Evolutionary conservation across 2,329 filamentous ascomycete species (phyloP), one percentile per base, ranked within the genome.

Genomic region (Penicillium oxalicum): DNA sequence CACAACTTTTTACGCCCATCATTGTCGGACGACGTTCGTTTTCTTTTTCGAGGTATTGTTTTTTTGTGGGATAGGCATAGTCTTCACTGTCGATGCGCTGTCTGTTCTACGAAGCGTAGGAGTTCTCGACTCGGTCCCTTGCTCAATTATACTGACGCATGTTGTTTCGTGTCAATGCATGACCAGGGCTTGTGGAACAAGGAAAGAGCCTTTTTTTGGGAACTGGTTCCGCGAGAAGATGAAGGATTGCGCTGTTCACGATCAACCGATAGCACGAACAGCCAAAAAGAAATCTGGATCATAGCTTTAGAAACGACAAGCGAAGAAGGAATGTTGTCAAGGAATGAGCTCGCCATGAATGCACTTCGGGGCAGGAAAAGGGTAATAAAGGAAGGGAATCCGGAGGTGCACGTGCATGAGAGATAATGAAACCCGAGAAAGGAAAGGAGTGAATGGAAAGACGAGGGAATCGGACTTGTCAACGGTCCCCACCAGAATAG

Each of bases 391-490:
- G 61, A 63, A 50, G 49, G 54, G 54, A 58, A 61, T 59, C 61
- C 62, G 59, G 57, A 61, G 56, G 55, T 52, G 57, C 58, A 61
- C 59, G 56, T 52, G 49, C 48, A 53, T 58, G 43, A 52, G 45
- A 51, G 40, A 40, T 41, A 32, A 32, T 11, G 42, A 18, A 37
- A 18, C 32, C 29, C 29, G 29, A 32, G 27, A 38, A 43, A 35
- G 36, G 47, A 50, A 38, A 38, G 43, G 48, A 46, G 45, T 36
- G 43, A 53, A 33, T 39, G 49, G 45, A 59, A 57, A 44, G 53
- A 32, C 29, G 11, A 8, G 29, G 8, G 11, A 59, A 59, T 55
- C 48, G 42, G 51, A 48, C 49, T 54, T 56, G 50, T 48, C 47
- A 52, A 59, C 56, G 52, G 57, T 56, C 51, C 50, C 54, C 49